phyloP scores from a whole-genome alignment of 768 basidiomycete genomes.

The Leccinum incarnatum region DNA sequence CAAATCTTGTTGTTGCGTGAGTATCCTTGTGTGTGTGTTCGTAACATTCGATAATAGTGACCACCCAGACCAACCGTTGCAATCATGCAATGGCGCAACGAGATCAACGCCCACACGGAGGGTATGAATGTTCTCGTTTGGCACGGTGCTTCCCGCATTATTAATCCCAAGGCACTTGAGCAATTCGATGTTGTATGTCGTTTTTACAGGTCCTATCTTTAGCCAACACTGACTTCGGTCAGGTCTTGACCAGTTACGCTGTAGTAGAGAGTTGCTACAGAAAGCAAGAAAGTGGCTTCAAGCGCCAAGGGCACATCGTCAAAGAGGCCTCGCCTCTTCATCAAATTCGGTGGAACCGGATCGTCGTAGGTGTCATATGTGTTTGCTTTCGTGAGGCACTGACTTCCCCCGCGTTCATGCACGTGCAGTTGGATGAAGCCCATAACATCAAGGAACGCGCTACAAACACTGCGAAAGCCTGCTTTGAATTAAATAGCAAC shows the following conservation, averaged over 20 bases:
- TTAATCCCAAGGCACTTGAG: conserved; percentile 62
- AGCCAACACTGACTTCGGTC: conserved; percentile 7
- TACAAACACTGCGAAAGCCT: conserved; percentile 96
- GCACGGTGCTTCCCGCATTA: conserved; percentile 80
- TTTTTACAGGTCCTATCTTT: not conserved
- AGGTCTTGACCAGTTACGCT: conserved; percentile 85
- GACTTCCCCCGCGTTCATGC: not conserved
- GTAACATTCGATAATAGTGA: not conserved
- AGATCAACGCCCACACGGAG: conserved; percentile 83
- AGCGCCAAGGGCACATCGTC: conserved; percentile 76
- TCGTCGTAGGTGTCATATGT: conserved; percentile 50
- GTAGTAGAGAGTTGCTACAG: conserved; percentile 91
- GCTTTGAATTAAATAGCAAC: conserved; percentile 79
- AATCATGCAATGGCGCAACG: conserved; percentile 87
- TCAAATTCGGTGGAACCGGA: conserved; percentile 77
- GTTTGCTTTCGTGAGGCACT: not conserved
- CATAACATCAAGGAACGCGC: conserved; percentile 97
- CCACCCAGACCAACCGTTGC: conserved; percentile 46
- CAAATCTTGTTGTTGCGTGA: conserved; percentile 91
- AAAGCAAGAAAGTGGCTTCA: conserved; percentile 91
- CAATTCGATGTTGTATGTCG: conserved; percentile 81
- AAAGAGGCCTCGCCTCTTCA: conserved; percentile 90
- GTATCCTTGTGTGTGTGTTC: conserved; percentile 24
- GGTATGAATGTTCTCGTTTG: conserved; percentile 87
- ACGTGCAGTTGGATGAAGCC: conserved; percentile 82